phyloP scores from a whole-genome alignment of 257 asterid genomes.

The Lycium barbarum region DNA sequence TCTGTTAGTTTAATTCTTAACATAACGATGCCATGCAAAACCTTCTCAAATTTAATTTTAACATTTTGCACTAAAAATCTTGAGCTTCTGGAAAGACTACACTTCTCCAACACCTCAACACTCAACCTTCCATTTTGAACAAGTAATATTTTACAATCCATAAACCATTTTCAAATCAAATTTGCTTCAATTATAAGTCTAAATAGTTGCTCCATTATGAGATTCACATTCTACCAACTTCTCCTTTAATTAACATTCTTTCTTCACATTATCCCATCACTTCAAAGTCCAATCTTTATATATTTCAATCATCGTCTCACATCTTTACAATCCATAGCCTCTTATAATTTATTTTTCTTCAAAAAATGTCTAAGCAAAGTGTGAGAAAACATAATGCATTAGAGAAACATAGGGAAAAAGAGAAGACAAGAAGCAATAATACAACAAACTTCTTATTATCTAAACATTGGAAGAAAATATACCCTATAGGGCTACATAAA shows the following conservation, averaged over 20 bases:
- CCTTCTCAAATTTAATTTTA: neutral
- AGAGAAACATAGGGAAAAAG: constrained; percentile 59
- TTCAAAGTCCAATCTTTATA: constrained; percentile 38
- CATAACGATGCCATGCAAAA: neutral
- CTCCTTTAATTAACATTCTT: constrained; percentile 32
- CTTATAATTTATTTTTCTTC: constrained; percentile 24
- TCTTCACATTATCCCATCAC: constrained; percentile 5
- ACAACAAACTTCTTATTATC: constrained; percentile 42
- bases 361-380: constrained; percentile 54
- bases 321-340: constrained; percentile 3
- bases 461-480: constrained; percentile 67
- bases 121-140: constrained; percentile 46
- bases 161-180: constrained; percentile 44
- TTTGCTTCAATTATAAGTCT: constrained; percentile 64
- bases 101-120: constrained; percentile 32
- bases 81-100: neutral
- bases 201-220: constrained; percentile 42
- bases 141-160: constrained; percentile 59
- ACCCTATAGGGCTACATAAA: constrained; percentile 70
- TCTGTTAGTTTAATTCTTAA: neutral
- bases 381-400: constrained; percentile 41
- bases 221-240: constrained; percentile 63
- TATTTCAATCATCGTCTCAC: constrained; percentile 7
- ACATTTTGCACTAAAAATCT: neutral
- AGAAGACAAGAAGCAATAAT: constrained; percentile 49